These are phyloP conservation scores for Przewalskia tangutica DNA, from an alignment of 257 asterid species.

Conservation along the genomic window DNA sequence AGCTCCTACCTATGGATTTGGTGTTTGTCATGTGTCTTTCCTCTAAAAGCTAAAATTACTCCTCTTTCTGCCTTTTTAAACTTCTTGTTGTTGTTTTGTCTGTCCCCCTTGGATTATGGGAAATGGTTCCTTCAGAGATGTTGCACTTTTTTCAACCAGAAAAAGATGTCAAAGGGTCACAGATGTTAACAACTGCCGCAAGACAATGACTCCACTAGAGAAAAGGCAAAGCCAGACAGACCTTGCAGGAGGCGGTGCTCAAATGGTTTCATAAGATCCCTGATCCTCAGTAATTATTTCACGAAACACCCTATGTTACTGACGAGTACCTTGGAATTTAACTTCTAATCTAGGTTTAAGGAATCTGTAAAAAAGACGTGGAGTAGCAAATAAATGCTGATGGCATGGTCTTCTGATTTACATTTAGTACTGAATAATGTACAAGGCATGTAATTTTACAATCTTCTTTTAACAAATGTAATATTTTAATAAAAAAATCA, in stretches of 20 bases:
- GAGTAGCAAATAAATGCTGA: background rate
- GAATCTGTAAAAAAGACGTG: background rate
- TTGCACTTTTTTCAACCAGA: background rate
- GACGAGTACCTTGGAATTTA: background rate
- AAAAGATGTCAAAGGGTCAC: background rate
- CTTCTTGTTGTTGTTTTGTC: background rate
- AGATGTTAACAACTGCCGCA: background rate
- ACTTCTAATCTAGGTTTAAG: background rate
- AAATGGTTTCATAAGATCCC: background rate
- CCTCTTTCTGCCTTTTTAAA: background rate
- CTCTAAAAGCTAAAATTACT: background rate
- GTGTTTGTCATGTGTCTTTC: background rate
- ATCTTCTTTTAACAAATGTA: background rate
- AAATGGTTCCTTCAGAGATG: constrained; percentile 14
- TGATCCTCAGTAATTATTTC: background rate
- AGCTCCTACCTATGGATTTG: background rate
- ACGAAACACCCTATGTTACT: background rate
- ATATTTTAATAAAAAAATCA: background rate
- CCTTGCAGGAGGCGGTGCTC: background rate
- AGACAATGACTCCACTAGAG: background rate
- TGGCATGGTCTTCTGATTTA: background rate
- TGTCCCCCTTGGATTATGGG: background rate
- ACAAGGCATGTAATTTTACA: background rate
- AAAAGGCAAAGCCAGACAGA: background rate
- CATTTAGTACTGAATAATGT: background rate